A percentile compares a stretch with the other conserved stretches of the same genome.
Conservation (phyloP, 164 flowering plant species). For the Akebia trifoliata region DNA sequence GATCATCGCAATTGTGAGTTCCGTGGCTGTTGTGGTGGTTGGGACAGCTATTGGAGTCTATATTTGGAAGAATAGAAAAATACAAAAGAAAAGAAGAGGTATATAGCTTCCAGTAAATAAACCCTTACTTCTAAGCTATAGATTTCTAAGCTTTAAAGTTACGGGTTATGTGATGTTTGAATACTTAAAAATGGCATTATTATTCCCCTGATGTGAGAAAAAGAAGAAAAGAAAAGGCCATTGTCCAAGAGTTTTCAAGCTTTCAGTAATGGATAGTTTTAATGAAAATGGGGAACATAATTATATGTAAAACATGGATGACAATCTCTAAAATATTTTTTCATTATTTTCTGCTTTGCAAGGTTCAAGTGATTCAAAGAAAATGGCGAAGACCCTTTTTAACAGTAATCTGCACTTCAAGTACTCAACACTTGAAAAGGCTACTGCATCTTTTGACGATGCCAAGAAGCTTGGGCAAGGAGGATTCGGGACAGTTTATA, state of each 20-base stretch:
- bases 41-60: slow-evolving; percentile 44
- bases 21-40: slow-evolving; percentile 38
- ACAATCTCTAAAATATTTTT: neutral
- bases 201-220: no score
- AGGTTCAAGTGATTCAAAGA: slow-evolving; percentile 54
- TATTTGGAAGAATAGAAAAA: slow-evolving; percentile 49
- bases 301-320: neutral
- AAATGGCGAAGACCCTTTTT: slow-evolving; percentile 53
- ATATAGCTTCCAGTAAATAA: slow-evolving; percentile 5
- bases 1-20: slow-evolving; percentile 52
- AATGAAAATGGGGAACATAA: neutral
- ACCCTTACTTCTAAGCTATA: neutral
- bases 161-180: no score
- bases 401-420: slow-evolving; percentile 66
- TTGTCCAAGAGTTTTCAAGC: neutral
- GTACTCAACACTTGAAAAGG: slow-evolving; percentile 49
- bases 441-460: slow-evolving; percentile 43
- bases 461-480: slow-evolving; percentile 53
- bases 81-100: slow-evolving; percentile 79
- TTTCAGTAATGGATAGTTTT: neutral
- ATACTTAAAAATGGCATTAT: no score
- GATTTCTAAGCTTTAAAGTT: no score
- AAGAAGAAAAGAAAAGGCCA: no score
- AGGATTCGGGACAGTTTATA: slow-evolving; percentile 60
- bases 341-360: slow-evolving; percentile 2